A percentile compares a stretch with the other conserved stretches of the same genome.
These are phyloP conservation scores for Penicillium waksmanii DNA, from an alignment of 495 filamentous ascomycete species.

Conservation along the genomic window DNA sequence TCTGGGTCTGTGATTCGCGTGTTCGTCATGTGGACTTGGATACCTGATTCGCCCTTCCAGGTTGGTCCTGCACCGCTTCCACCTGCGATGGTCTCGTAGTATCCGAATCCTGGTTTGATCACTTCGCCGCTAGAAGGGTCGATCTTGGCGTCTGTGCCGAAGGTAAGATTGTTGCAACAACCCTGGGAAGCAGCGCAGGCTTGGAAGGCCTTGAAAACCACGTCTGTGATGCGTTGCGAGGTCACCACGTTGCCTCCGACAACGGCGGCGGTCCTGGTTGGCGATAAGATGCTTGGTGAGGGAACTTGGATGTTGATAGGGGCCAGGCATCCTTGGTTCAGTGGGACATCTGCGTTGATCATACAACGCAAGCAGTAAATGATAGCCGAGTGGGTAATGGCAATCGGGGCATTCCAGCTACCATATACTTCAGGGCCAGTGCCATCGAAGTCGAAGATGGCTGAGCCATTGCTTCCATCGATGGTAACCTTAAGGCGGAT, in stretches of 20 bases:
- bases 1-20: conserved; percentile 96
- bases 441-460: conserved; percentile 82
- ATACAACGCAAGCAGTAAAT: conserved; percentile 95
- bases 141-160: conserved; percentile 44
- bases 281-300: conserved; percentile 78
- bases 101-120: conserved; percentile 80
- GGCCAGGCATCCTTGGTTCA: conserved; percentile 93
- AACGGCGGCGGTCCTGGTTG: conserved; percentile 85
- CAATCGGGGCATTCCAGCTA: conserved; percentile 93
- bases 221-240: conserved; percentile 88
- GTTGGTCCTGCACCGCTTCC: conserved; percentile 84
- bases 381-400: conserved; percentile 92
- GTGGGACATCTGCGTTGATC: conserved; percentile 89
- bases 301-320: conserved; percentile 89
- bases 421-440: conserved; percentile 94
- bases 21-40: conserved; percentile 99
- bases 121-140: conserved; percentile 81
- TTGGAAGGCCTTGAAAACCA: conserved; percentile 87
- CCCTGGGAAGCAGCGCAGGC: conserved; percentile 92
- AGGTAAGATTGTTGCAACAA: conserved; percentile 82
- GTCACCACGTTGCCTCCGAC: conserved; percentile 97
- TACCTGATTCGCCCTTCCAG: conserved; percentile 88
- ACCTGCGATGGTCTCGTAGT: conserved; percentile 97
- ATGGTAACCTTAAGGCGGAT: conserved; percentile 87
- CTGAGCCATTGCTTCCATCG: conserved; percentile 80